These are phyloP conservation scores for Metschnikowia santaceciliae DNA, from an alignment of 805 yeast species.

Conservation along the genomic window DNA sequence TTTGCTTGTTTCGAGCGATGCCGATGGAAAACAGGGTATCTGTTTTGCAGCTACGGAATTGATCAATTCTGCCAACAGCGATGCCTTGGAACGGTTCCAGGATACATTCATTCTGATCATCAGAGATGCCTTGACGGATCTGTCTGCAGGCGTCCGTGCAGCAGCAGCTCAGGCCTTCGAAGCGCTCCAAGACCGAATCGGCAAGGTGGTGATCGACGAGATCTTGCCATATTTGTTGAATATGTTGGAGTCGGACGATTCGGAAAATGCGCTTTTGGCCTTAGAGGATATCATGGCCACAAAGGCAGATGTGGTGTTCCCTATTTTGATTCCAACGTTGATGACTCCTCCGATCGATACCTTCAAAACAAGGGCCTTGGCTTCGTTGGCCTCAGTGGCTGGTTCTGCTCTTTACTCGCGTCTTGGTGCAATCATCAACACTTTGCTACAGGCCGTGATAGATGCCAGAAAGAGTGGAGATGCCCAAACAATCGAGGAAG, in stretches of 20 bases:
- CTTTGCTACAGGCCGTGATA: conserved; percentile 61
- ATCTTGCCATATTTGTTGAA: conserved; percentile 78
- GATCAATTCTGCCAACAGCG: conserved; percentile 65
- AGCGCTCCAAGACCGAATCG: conserved; percentile 74
- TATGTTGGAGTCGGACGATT: conserved; percentile 55
- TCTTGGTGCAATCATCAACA: conserved; percentile 66
- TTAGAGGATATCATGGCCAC: conserved; percentile 89
- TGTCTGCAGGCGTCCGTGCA: conserved; percentile 69
- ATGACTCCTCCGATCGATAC: conserved; percentile 76
- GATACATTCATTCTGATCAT: conserved; percentile 68
- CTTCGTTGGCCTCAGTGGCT: conserved; percentile 85
- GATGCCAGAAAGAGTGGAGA: conserved; percentile 29
- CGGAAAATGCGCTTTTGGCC: conserved; percentile 80
- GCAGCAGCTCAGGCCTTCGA: conserved; percentile 93
- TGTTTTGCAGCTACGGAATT: conserved; percentile 90
- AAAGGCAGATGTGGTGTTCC: conserved; percentile 88
- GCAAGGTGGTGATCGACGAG: conserved; percentile 83
- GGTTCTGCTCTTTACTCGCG: conserved; percentile 76
- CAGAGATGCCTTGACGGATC: conserved; percentile 74
- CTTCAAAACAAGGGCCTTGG: conserved; percentile 82
- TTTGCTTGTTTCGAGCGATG: conserved; percentile 55
- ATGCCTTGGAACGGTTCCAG: conserved; percentile 61
- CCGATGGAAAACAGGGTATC: conserved; percentile 93
- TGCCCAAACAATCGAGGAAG: conserved; percentile 37
- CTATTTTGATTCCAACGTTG: conserved; percentile 82